Evolutionary conservation across 805 yeast species (phyloP).

Genomic region (Lachancea thermotolerans): DNA sequence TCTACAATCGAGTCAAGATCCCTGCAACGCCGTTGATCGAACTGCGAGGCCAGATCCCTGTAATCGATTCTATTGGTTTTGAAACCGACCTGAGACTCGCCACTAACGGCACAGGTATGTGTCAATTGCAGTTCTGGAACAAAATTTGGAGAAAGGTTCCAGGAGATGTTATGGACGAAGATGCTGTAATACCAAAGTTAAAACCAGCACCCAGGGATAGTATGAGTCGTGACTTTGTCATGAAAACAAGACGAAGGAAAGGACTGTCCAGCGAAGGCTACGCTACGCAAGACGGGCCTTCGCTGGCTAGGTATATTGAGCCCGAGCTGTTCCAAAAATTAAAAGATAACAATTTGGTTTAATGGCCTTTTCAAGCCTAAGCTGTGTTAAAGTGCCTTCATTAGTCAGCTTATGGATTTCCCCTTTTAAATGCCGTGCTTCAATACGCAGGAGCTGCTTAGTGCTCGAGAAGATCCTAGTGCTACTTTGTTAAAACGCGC

Average conservation of each 20-base stretch:
- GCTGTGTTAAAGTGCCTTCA: too few relatives aligned
- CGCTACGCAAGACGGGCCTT: slow-evolving; percentile 29
- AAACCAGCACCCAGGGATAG: slow-evolving; percentile 66
- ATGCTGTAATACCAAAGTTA: slow-evolving; percentile 56
- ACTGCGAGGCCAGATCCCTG: slow-evolving; percentile 66
- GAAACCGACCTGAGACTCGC: slow-evolving; percentile 77
- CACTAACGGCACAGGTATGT: slow-evolving; percentile 73
- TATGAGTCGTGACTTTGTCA: slow-evolving; percentile 79
- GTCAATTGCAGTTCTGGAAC: slow-evolving; percentile 54
- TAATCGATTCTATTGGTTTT: slow-evolving; percentile 83
- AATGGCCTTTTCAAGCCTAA: neutral
- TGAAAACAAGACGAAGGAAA: slow-evolving; percentile 84
- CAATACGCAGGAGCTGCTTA: neutral
- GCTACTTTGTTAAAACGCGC: neutral
- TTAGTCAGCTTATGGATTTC: too few relatives aligned
- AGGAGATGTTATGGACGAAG: slow-evolving; percentile 81
- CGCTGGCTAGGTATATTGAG: slow-evolving; percentile 60
- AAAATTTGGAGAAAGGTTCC: slow-evolving; percentile 68
- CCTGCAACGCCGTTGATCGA: slow-evolving; percentile 66
- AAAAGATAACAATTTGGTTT: slow-evolving; percentile 40
- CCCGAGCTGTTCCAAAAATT: slow-evolving; percentile 48
- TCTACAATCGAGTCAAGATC: slow-evolving; percentile 44
- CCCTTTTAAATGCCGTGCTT: too few relatives aligned
- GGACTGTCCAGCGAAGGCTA: slow-evolving; percentile 63
- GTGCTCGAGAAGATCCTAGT: neutral